These are phyloP conservation scores for Porphyridium purpureum DNA, from an alignment of 23 red algal species.

Conservation along the genomic window DNA sequence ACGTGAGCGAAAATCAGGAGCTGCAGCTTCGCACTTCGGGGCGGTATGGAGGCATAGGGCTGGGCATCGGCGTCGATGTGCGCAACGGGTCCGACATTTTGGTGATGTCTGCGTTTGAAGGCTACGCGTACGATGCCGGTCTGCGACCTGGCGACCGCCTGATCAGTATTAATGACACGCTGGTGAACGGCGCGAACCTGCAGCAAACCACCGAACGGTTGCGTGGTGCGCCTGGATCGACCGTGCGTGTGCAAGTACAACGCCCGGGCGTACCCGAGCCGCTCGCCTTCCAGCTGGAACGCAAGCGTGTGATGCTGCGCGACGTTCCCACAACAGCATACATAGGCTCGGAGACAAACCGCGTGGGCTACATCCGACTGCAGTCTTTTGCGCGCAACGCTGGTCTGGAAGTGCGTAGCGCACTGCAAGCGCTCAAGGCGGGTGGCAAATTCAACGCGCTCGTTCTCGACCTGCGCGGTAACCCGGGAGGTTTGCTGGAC, in stretches of 20 bases:
- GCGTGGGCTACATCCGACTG: constrained; percentile 68
- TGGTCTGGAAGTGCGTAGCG: constrained; percentile 28
- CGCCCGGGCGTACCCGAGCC: constrained; percentile 17
- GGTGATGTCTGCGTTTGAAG: constrained; percentile 83
- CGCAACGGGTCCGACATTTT: constrained; percentile 21
- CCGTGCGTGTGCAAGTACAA: constrained; percentile 30
- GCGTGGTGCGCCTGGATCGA: constrained; percentile 68
- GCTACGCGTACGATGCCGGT: constrained; percentile 93
- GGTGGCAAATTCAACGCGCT: constrained; percentile 23
- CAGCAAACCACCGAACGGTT: constrained; percentile 64
- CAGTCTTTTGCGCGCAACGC: constrained; percentile 87
- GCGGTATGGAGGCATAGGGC: constrained; percentile 77
- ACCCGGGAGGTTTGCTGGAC: constrained; percentile 79
- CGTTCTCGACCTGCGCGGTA: constrained; percentile 82
- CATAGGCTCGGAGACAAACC: constrained; percentile 23
- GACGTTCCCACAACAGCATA: constrained; percentile 73
- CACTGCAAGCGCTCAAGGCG: constrained; percentile 10
- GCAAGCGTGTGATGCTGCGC: constrained; percentile 45
- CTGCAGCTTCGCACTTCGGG: constrained; percentile 80
- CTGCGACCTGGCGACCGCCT: constrained; percentile 77
- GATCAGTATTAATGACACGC: constrained; percentile 34
- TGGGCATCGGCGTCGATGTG: constrained; percentile 36
- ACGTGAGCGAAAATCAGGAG: constrained; percentile 50
- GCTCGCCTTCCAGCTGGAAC: constrained; percentile 28
- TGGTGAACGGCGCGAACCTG: constrained; percentile 27